Base-by-base conservation (phyloP, 805 yeast species). In the Danielozyma ontarioensis region DNA sequence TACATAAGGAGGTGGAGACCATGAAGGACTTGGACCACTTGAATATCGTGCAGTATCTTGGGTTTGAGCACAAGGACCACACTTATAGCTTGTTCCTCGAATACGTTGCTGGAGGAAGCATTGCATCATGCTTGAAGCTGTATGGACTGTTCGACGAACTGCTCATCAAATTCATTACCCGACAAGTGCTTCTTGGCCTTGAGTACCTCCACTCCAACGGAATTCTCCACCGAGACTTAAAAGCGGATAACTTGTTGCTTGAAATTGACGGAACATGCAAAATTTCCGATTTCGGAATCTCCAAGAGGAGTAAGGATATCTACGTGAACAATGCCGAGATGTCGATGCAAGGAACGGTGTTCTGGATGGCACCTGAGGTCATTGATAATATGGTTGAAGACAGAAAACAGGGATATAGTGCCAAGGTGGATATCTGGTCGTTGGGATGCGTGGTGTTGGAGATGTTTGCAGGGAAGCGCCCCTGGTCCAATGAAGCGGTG, bases 321-420 rank as follows among this genome's bases (percentile, higher is more conserved):
- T 90, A 93, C 55, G 80, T 84, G 19, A 88, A 93, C 55, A 80
- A 86, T 48, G 87, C 96, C 3, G 96, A 87, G 35, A 85, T 89
- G 95, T 89, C 97, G 10, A 87, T 86, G 95, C 96, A 94, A 59
- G 99, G 99, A 16, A 89, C 98, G 0, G 87, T 94, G 1, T 93
- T 89, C 57, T 93, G 98, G 98, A 93, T 93, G 98, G 99, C 99
- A 1, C 99, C 99, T 0, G 99, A 93, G 53, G 96, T 94, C 43
- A 88, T 93, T 32, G 90, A 88, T 53, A 87, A 86, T 37, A 78
- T 78, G 14, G 79, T 76, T 3, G 81, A 78, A 41, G 76, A 77
- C 45, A 74, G 74, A 45, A 80, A 80, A 43, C 93, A 83, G 53
- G 98, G 98, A 1, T 93, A 93, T 55, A 86, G 95, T 64, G 98